Evolutionary conservation across 2,329 filamentous ascomycete species (phyloP), one percentile per base, ranked within the genome.

Genomic region (Aspergillus spinulosporus): DNA sequence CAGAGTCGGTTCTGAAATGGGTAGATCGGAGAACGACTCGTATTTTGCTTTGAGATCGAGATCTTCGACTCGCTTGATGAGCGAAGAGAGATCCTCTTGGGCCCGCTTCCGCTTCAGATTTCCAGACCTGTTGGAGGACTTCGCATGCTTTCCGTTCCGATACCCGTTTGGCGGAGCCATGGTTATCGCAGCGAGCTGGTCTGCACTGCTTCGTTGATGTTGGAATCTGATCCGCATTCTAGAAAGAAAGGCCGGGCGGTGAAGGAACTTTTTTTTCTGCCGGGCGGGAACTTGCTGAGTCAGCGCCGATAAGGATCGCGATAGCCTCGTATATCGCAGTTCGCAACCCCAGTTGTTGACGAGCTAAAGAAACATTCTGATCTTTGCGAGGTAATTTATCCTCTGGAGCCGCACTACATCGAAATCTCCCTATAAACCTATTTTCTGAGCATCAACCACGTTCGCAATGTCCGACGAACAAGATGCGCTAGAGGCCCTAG

Each of bases 1-100:
- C 34, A 84, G 79, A 2, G 94, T 97, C 12, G 90, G 83, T 62
- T 87, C 82, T 52, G 92, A 97, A 54, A 99, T 82, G 12, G 94
- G 94, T 0, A 99, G 82, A 56, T 96, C 86, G 65, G 86, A 81
- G 73, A 99, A 99, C 61, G 83, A 83, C 62, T 85, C 87, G 65
- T 82, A 79, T 12, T 83, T 75, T 61, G 67, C 64, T 51, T 77
- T 76, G 58, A 74, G 65, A 54, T 80, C 74, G 57, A 80, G 70
- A 37, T 76, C 75, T 58, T 75, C 70, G 11, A 80, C 76, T 59
- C 70, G 69, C 59, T 77, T 68, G n/a, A 64, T 60, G 54, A 80
- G 74, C 2, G 70, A 64, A 11, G 72, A 68, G 29, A 80, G 59
- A 54, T 77, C 73, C 37, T 78, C 77, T 48, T 76, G 72, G 12